phyloP scores from a whole-genome alignment of 192 early-diverging fungal genomes.

The Allomyces arbusculus region DNA sequence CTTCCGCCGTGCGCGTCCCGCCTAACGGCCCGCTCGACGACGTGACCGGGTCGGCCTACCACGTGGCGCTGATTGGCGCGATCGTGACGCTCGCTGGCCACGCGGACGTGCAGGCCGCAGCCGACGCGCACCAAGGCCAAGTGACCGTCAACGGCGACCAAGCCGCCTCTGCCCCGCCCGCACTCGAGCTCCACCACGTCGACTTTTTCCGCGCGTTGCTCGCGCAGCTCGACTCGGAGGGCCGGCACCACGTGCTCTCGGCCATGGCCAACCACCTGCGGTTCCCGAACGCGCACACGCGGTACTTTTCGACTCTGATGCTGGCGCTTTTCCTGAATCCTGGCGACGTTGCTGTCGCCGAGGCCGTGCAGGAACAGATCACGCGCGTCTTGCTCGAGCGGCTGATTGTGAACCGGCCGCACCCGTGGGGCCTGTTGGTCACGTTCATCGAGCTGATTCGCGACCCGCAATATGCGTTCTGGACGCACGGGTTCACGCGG shows the following conservation, averaged over 20 bases:
- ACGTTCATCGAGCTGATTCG: constrained; percentile 95
- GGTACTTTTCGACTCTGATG: constrained; percentile 75
- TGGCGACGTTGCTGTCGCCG: constrained; percentile 39
- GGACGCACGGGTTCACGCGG: constrained; percentile 34
- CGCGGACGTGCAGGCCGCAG: constrained; percentile 17
- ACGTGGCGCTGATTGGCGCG: constrained; percentile 60
- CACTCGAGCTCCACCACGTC: constrained; percentile 47
- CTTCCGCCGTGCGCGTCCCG: background rate
- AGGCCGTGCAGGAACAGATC: constrained; percentile 82
- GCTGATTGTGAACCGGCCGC: constrained; percentile 84
- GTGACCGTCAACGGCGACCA: constrained; percentile 2
- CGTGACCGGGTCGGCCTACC: constrained; percentile 38
- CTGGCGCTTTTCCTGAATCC: constrained; percentile 54
- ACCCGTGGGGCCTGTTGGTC: constrained; percentile 92
- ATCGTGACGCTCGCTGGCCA: constrained; percentile 75
- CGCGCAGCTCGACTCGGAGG: constrained; percentile 51
- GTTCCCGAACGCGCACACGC: constrained; percentile 92
- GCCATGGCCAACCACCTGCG: constrained; percentile 92
- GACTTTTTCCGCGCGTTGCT: constrained; percentile 68
- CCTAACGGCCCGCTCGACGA: constrained; percentile 1
- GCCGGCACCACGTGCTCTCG: constrained; percentile 70
- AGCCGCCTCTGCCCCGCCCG: constrained; percentile 9
- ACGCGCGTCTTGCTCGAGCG: constrained; percentile 86
- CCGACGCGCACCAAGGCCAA: background rate
- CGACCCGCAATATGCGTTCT: constrained; percentile 48